These are phyloP conservation scores for Pterocarpus santalinus DNA, from an alignment of 306 rosid genomes.

Conservation along the genomic window DNA sequence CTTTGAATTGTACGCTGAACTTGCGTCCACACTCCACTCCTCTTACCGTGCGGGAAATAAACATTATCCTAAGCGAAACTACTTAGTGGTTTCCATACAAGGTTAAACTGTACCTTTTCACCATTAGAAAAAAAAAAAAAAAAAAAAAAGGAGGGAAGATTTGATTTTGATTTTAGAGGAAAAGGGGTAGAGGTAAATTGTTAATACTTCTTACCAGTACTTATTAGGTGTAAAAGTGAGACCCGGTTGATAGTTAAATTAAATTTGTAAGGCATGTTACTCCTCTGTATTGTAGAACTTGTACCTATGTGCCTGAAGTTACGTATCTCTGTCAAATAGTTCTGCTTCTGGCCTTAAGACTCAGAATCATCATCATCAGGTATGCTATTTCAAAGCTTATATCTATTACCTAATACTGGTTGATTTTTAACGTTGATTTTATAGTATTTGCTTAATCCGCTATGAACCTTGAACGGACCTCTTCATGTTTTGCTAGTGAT, in stretches of 20 bases:
- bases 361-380: constrained; percentile 38
- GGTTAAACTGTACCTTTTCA: constrained; percentile 25
- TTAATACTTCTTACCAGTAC: no score
- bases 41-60: background rate
- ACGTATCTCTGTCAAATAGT: constrained; percentile 27
- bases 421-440: background rate
- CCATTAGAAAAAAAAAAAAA: background rate
- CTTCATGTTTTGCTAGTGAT: constrained; percentile 34
- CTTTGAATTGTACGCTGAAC: background rate
- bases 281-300: background rate
- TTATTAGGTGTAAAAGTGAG: background rate
- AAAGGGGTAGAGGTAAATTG: no score
- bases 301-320: background rate
- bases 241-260: constrained; percentile 24
- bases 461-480: background rate
- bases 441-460: background rate
- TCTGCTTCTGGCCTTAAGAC: constrained; percentile 2
- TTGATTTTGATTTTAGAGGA: background rate
- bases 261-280: constrained; percentile 11
- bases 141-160: background rate
- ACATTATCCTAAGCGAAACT: constrained; percentile 43
- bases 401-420: background rate
- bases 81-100: constrained; percentile 37
- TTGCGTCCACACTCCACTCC: constrained; percentile 27
- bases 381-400: constrained; percentile 25